A percentile compares a stretch with the other conserved stretches of the same genome.
Evolutionary conservation across 179 eudicot genomes (phyloP).

Genomic region (Nepenthes alata): DNA sequence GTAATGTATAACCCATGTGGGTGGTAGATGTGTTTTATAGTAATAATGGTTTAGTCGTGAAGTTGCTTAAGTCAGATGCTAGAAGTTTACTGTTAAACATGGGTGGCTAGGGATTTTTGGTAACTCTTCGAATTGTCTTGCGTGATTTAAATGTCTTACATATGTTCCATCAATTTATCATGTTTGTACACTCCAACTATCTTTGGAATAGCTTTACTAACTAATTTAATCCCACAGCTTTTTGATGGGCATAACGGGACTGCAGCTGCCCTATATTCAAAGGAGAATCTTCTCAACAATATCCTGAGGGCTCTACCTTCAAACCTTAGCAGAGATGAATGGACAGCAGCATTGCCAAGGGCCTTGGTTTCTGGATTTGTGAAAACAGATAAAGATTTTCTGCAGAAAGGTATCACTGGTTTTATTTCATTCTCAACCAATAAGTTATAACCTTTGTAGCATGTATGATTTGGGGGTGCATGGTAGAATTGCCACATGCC

Average conservation of each 20-base stretch:
- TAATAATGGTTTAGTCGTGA: no score
- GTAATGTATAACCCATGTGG: background rate
- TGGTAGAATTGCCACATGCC: background rate
- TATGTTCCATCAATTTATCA: background rate
- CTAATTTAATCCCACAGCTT: slow-evolving; percentile 30
- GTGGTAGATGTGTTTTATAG: no score
- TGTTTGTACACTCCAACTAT: background rate
- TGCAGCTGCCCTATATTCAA: slow-evolving; percentile 58
- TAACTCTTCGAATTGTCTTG: no score
- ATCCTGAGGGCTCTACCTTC: slow-evolving; percentile 48
- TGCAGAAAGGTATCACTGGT: slow-evolving; percentile 43
- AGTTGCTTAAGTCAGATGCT: no score
- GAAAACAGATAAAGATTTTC: slow-evolving; percentile 85
- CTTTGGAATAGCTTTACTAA: slow-evolving; percentile 5
- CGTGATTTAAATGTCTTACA: no score
- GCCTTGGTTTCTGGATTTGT: slow-evolving; percentile 95
- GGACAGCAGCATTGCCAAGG: slow-evolving; percentile 80
- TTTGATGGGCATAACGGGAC: slow-evolving; percentile 96
- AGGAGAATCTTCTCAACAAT: slow-evolving; percentile 53
- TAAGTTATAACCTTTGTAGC: background rate
- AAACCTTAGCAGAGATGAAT: slow-evolving; percentile 73
- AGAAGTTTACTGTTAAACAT: no score
- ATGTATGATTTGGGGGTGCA: background rate
- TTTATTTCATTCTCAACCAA: background rate
- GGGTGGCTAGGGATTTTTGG: no score